Evolutionary conservation across 352 stramenopile species (phyloP), one percentile per base, ranked within the genome.

Genomic region (Phytophthora kernoviae): DNA sequence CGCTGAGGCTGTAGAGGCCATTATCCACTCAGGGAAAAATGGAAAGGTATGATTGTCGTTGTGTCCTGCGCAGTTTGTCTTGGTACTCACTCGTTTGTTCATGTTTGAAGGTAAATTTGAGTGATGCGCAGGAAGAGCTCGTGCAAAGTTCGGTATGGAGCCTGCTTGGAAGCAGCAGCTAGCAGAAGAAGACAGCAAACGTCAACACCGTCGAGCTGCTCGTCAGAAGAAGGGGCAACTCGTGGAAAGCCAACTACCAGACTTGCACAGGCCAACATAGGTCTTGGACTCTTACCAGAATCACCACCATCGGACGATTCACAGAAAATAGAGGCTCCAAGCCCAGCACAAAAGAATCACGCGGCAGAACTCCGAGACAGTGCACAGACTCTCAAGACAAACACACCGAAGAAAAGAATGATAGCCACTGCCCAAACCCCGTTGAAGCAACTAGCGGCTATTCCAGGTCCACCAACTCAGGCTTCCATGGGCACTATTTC

Each of bases 101-200:
- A 2, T 14, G 18, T 52, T 6, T 44, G 26, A 17, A 74, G 76
- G 50, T 68, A 37, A 73, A 70, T 24, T 50, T 87, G 5, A 34
- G 72, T 21, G 76, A 88, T 26, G 80, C 82, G 6, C 65, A 85
- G 26, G 75, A 88, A 4, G 73, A 90, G 36, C 56, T 92, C 15
- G 65, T 73, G 54, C 78, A 89, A 54, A 70, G 26, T 87, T 72
- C 26, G 80, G 75, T 0, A 32, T 92, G 22, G 75, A 89, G 34
- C 62, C 62, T n/a, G 65, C 59, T 44, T 90, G 70, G 70, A 69
- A 83, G 54, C 73, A 90, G 49, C 61, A 79, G 11, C 45, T 78
- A 39, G 53, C 78, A 26, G 68, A 75, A 5, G 42, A 75, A 37
- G 64, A 79, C 36, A 50, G 61, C 18, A 88, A 81, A 44, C 71